These are phyloP conservation scores for Hymenoscyphus scutula DNA, from an alignment of 2,329 filamentous ascomycete species.

Conservation along the genomic window DNA sequence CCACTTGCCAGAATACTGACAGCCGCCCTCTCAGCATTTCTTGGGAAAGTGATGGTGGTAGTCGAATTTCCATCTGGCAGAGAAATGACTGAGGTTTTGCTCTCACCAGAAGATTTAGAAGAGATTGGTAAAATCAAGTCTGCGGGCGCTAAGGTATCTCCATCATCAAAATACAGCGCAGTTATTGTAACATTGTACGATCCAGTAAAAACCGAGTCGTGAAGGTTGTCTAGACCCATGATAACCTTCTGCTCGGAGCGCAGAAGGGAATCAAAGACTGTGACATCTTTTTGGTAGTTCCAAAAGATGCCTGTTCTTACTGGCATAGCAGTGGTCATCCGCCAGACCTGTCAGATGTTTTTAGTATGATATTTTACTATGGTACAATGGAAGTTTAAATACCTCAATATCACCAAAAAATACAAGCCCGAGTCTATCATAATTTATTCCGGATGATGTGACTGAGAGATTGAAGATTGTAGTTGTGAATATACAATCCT, in stretches of 20 bases:
- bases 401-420: conserved; percentile 76
- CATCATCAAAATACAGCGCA: conserved; percentile 64
- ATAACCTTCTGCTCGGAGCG: conserved; percentile 68
- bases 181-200: conserved; percentile 71
- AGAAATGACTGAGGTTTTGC: conserved; percentile 63
- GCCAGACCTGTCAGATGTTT: conserved; percentile 44
- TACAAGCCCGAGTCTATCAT: conserved; percentile 72
- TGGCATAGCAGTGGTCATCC: conserved; percentile 80
- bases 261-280: conserved; percentile 66
- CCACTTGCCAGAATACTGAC: conserved; percentile 74
- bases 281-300: conserved; percentile 79
- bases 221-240: conserved; percentile 74
- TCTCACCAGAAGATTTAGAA: conserved; percentile 46
- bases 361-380: conserved; percentile 66
- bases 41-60: conserved; percentile 59
- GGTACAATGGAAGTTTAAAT: conserved; percentile 35
- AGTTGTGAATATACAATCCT: conserved; percentile 66
- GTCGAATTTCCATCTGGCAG: conserved; percentile 62
- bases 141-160: conserved; percentile 48
- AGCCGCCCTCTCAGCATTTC: conserved; percentile 65
- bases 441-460: conserved; percentile 68
- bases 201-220: conserved; percentile 69
- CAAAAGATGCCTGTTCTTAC: conserved; percentile 69
- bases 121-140: conserved; percentile 69
- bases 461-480: conserved; percentile 76